phyloP scores from a whole-genome alignment of 2,329 filamentous ascomycete genomes.

The Orbilia javanica region DNA sequence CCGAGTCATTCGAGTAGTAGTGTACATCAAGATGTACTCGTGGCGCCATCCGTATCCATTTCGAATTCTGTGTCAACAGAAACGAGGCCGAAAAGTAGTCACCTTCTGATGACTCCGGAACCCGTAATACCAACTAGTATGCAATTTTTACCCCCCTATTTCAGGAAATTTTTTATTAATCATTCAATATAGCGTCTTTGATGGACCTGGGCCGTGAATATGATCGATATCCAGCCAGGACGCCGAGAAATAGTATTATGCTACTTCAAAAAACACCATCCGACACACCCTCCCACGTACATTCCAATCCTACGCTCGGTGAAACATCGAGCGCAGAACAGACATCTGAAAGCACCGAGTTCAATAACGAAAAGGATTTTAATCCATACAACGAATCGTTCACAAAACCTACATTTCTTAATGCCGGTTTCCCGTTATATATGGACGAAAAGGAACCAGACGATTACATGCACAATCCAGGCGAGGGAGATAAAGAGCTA shows the following conservation, averaged over 20 bases:
- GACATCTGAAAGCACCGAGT: background rate
- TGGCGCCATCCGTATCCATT: conserved; percentile 11
- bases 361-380: conserved; percentile 43
- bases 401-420: conserved; percentile 64
- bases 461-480: conserved; percentile 70
- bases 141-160: conserved; percentile 2
- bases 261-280: conserved; percentile 35
- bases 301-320: conserved; percentile 33
- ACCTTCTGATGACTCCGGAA: conserved; percentile 31
- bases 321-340: conserved; percentile 10
- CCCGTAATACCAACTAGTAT: conserved; percentile 41
- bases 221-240: conserved; percentile 51
- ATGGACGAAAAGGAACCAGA: conserved; percentile 70
- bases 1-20: conserved; percentile 36
- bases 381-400: conserved; percentile 39
- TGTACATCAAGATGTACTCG: background rate
- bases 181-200: conserved; percentile 40
- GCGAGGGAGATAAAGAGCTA: conserved; percentile 67
- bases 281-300: conserved; percentile 35
- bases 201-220: conserved; percentile 55
- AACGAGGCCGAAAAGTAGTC: conserved; percentile 16
- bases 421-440: conserved; percentile 66
- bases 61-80: conserved; percentile 29
- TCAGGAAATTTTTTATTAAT: background rate
- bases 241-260: conserved; percentile 46